Evolutionary conservation across 257 asterid genomes (phyloP).

Genomic region (Solanum habrochaites): DNA sequence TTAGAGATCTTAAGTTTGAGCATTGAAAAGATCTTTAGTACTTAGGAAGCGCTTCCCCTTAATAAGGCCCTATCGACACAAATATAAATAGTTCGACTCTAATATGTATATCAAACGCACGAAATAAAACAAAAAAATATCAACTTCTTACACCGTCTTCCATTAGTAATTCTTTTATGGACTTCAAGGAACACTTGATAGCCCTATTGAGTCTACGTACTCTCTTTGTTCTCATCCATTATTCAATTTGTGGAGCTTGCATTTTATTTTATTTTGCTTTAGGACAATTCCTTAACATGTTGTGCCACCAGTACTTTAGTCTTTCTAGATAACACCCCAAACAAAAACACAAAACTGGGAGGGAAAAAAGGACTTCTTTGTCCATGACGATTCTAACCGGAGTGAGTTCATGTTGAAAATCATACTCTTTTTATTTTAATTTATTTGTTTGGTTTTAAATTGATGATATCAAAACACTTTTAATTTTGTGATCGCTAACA

Average conservation of each 20-base stretch:
- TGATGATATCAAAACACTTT: background rate
- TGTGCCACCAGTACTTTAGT: background rate
- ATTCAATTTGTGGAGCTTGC: background rate
- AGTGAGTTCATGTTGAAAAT: background rate
- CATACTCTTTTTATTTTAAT: too few relatives aligned
- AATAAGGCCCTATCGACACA: accelerated
- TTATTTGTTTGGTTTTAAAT: too few relatives aligned
- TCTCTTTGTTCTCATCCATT: background rate
- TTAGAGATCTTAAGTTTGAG: too few relatives aligned
- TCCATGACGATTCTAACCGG: background rate
- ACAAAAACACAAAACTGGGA: background rate
- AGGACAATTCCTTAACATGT: background rate
- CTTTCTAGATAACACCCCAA: background rate
- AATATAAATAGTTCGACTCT: too few relatives aligned
- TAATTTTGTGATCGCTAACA: background rate
- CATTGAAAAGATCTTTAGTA: too few relatives aligned
- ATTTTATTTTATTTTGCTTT: background rate
- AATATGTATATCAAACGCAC: too few relatives aligned
- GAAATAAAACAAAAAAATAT: background rate
- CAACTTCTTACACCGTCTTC: background rate
- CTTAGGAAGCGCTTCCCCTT: accelerated
- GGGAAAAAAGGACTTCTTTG: background rate
- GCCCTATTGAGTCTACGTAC: background rate
- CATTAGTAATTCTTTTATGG: background rate
- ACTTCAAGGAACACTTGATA: background rate